Base-by-base conservation (phyloP, 768 basidiomycete genomes). In the Trametes elegans region DNA sequence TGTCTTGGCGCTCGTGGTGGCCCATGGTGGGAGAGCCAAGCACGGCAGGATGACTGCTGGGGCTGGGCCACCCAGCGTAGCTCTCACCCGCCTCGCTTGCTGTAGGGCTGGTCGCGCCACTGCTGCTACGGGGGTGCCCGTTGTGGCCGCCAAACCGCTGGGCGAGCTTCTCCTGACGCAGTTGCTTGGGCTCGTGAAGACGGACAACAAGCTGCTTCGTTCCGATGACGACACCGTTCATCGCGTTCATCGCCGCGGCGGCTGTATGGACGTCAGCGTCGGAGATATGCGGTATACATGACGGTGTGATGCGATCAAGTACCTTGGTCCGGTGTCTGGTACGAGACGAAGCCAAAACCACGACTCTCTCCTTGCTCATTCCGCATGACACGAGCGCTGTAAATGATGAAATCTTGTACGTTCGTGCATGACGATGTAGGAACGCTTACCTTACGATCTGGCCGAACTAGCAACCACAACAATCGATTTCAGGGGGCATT, bases 331-430 rank as follows among this genome's bases (percentile, higher is more conserved):
- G 92, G 88, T 8, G 82, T 80, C 67, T 92, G 88, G 71, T 75
- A 95, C 2, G 89, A 91, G 38, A 95, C 93, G 64, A 95, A 96
- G 26, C 93, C 93, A 66, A 95, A 96, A 9, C 93, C 88, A 61
- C 90, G 85, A 71, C 88, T 87, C 46, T 87, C 84, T 29, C 89
- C 88, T 55, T 58, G 71, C 65, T 94, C 92, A 62, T 90, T 91
- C 21, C 89, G 83, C 93, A 95, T 94, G 36, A 95, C 92, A 55
- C 93, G 86, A 40, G 93, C 93, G 72, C 91, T 92, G 49, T n/a
- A 19, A 31, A 39, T 5, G 29, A 44, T 38, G 51, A 24, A 55
- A 49, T 10, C 10, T 29, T 11, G 18, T 5, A 26, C 19, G 5
- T 3, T 28, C 1, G 29, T 27, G 23, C 35, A 27, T 9, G 11